These are phyloP conservation scores for Ceratocystis papillata DNA, from an alignment of 2,329 filamentous ascomycete species.

Conservation along the genomic window DNA sequence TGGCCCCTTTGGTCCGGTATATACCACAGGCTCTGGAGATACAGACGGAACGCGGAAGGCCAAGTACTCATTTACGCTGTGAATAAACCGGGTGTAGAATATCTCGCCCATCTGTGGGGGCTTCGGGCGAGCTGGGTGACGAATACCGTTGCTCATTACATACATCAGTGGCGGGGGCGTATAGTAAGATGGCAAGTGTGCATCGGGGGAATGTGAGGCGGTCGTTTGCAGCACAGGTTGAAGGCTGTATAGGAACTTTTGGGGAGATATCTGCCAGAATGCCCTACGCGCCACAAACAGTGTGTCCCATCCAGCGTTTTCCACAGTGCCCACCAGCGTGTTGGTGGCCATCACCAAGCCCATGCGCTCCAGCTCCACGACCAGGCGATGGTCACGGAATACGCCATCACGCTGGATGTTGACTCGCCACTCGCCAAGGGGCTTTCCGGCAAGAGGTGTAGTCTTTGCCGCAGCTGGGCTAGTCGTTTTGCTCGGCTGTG, in stretches of 20 bases:
- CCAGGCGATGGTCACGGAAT: slow-evolving; percentile 67
- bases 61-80: slow-evolving; percentile 70
- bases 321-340: slow-evolving; percentile 56
- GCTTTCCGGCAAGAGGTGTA: slow-evolving; percentile 59
- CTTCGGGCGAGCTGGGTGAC: slow-evolving; percentile 79
- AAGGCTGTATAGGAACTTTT: slow-evolving; percentile 65
- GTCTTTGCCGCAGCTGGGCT: slow-evolving; percentile 47
- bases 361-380: slow-evolving; percentile 90
- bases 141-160: slow-evolving; percentile 62
- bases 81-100: slow-evolving; percentile 81
- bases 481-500: slow-evolving; percentile 55
- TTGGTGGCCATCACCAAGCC: slow-evolving; percentile 68
- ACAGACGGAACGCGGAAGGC: slow-evolving; percentile 77
- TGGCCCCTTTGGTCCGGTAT: slow-evolving; percentile 48
- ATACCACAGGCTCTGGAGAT: slow-evolving; percentile 51
- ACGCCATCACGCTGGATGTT: slow-evolving; percentile 80
- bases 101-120: slow-evolving; percentile 81
- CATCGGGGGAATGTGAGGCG: slow-evolving; percentile 69
- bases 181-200: slow-evolving; percentile 82
- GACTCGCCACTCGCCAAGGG: slow-evolving; percentile 77
- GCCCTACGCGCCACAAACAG: slow-evolving; percentile 73
- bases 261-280: slow-evolving; percentile 87
- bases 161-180: slow-evolving; percentile 76
- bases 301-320: slow-evolving; percentile 55
- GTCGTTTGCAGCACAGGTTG: slow-evolving; percentile 38